phyloP scores from a whole-genome alignment of 192 early-diverging fungal genomes.

The Backusella sp. region DNA sequence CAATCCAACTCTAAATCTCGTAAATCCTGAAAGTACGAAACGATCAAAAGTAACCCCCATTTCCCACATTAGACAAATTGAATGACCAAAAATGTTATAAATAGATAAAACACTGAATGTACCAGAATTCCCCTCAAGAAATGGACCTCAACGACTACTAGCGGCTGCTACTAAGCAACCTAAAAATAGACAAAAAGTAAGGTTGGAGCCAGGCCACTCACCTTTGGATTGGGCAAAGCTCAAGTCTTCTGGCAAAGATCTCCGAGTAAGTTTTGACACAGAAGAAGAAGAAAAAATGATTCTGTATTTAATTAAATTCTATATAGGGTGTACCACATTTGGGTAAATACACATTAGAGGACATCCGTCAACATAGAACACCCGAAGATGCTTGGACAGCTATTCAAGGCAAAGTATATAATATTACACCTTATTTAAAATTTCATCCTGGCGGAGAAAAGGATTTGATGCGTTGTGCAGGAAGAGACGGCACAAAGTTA shows the following conservation, averaged over 20 bases:
- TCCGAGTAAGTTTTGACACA: conserved; percentile 45
- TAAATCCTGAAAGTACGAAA: conserved; percentile 7
- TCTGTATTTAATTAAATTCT: too few relatives aligned
- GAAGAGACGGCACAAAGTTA: not conserved
- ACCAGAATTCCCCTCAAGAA: conserved; percentile 35
- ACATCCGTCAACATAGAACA: conserved; percentile 74
- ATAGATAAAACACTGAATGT: conserved; percentile 16
- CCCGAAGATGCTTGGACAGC: conserved; percentile 88
- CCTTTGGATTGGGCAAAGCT: conserved; percentile 93
- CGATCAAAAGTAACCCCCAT: not conserved
- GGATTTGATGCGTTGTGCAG: conserved; percentile 61
- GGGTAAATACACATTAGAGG: conserved; percentile 64
- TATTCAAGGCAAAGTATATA: conserved; percentile 89
- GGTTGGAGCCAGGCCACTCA: conserved; percentile 84
- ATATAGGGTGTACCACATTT: conserved; percentile 56
- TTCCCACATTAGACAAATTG: not conserved
- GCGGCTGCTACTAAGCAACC: conserved; percentile 35
- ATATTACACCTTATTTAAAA: conserved; percentile 83
- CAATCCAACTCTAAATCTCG: not conserved
- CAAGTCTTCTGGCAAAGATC: conserved; percentile 68
- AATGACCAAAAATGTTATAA: not conserved
- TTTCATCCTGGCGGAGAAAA: conserved; percentile 91
- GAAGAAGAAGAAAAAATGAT: not conserved
- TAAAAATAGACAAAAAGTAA: conserved; percentile 67
- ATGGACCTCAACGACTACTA: conserved; percentile 40